Base-by-base conservation (phyloP, 2,329 filamentous ascomycete genomes). In the Neonectria punicea region DNA sequence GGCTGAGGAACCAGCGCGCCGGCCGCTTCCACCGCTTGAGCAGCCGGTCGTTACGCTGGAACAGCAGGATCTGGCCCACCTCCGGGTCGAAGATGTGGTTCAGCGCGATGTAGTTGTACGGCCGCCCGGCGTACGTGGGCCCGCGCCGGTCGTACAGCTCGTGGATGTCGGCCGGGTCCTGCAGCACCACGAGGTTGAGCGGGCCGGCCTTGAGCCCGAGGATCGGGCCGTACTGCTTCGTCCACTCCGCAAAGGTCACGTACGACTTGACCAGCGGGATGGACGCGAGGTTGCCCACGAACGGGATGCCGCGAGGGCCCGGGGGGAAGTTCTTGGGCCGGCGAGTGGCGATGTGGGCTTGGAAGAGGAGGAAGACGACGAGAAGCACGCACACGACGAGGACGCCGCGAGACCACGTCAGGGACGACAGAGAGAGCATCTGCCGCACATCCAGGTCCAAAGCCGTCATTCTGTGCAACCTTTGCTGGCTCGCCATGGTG, bases 111-210 rank as follows among this genome's bases (percentile, higher is more conserved):
- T 75, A 70, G 53, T 73, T 71, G 59, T 72, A 66, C 2, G 79
- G 75, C 3, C 80, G 70, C 2, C 80, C 79, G n/a, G 79, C 80
- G 65, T 82, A 82, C 34, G 78, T 75, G 41, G 57, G 67, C 1
- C 78, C 75, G 47, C 77, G 76, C 61, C 77, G 78, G 28, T 81
- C 80, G 20, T 80, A 74, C 11, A 83, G 70, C 34, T 80, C 79
- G 47, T 75, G 73, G 7, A 77, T 77, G 10, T 76, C 73, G 14
- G 75, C 67, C 0, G 73, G 74, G 25, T 72, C 76, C 18, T 77
- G 75, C 2, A 81, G 70, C 7, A 81, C 67, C 8, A 82, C 77
- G 13, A 80, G 62, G 32, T 77, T 77, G 10, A 69, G 66, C 0
- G 70, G 66, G 0, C 77, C 80, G 18, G 75, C 61, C 47, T 77